A percentile compares a stretch with the other conserved stretches of the same genome.
phyloP scores from a whole-genome alignment of 1,284 basidiomycete genomes.

The Coniophora puteana region DNA sequence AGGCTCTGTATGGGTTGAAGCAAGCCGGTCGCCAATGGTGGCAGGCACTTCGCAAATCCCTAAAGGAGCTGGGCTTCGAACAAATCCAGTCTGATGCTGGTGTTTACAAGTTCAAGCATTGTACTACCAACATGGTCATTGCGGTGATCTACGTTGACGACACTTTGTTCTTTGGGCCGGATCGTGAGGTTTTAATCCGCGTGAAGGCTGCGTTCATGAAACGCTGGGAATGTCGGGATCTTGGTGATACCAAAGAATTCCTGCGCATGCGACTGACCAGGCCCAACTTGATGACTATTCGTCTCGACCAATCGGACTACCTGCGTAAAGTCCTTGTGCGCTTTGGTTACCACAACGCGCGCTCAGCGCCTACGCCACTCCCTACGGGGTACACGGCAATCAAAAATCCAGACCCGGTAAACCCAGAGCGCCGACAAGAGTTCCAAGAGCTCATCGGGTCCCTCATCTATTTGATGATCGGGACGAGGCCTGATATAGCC shows the following conservation, averaged over 20 bases:
- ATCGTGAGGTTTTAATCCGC: background rate
- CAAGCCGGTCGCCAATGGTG: constrained; percentile 16
- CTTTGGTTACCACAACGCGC: background rate
- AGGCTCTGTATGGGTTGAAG: constrained; percentile 15
- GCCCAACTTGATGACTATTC: constrained; percentile 4
- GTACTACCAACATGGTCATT: background rate
- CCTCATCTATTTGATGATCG: constrained; percentile 17
- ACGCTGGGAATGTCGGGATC: constrained; percentile 4
- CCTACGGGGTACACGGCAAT: background rate
- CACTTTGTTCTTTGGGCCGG: background rate
- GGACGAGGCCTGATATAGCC: constrained; percentile 10
- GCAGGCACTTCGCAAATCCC: background rate
- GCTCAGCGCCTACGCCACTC: constrained; percentile 7
- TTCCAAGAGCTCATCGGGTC: constrained; percentile 12
- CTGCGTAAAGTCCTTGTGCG: constrained; percentile 3
- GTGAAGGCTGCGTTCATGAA: constrained; percentile 1
- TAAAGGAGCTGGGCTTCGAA: constrained; percentile 1
- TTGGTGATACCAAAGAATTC: constrained; percentile 1
- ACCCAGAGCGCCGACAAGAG: background rate
- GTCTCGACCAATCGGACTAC: constrained; percentile 2
- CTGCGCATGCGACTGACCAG: constrained; percentile 8
- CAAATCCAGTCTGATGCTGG: background rate
- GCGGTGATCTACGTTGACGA: background rate
- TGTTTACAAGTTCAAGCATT: background rate
- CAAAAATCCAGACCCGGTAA: background rate